Conservation (phyloP, 2,329 filamentous ascomycete species). For the Alternaria panax region DNA sequence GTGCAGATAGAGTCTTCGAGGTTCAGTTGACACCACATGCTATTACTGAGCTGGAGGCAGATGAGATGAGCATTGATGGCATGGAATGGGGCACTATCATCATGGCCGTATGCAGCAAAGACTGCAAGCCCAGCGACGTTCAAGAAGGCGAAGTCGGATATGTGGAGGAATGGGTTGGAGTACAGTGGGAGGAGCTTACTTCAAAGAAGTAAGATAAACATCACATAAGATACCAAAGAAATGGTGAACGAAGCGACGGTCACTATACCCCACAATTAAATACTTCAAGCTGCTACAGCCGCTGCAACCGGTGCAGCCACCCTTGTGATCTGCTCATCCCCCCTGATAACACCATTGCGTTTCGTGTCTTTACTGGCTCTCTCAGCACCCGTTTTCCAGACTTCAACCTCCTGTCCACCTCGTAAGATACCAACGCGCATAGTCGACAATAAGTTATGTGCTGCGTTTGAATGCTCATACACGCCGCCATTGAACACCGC, state of each 20-base stretch:
- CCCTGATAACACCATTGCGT: slow-evolving; percentile 74
- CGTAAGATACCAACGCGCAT: slow-evolving; percentile 50
- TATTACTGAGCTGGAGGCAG: slow-evolving; percentile 84
- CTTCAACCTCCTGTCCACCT: slow-evolving; percentile 51
- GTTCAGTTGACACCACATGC: slow-evolving; percentile 90
- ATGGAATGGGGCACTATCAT: slow-evolving; percentile 99
- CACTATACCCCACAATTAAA: background rate
- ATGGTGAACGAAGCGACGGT: background rate
- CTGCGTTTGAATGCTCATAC: slow-evolving; percentile 51
- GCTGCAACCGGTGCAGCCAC: slow-evolving; percentile 76
- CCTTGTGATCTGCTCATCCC: slow-evolving; percentile 82
- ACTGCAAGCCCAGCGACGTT: slow-evolving; percentile 72
- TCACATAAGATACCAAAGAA: background rate
- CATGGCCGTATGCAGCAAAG: slow-evolving; percentile 79
- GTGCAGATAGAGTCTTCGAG: slow-evolving; percentile 80
- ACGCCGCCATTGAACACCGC: slow-evolving; percentile 52
- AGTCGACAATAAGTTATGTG: slow-evolving; percentile 50
- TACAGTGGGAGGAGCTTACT: slow-evolving; percentile 88
- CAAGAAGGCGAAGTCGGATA: slow-evolving; percentile 73
- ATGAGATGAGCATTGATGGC: slow-evolving; percentile 72
- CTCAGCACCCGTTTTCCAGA: slow-evolving; percentile 45
- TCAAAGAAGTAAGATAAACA: slow-evolving; percentile 26
- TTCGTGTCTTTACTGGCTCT: slow-evolving; percentile 69
- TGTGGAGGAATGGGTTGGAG: slow-evolving; percentile 94
- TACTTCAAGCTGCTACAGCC: slow-evolving; percentile 74